These are phyloP conservation scores for Basipetospora chlamydospora DNA, from an alignment of 2,329 filamentous ascomycete genomes.

Conservation along the genomic window DNA sequence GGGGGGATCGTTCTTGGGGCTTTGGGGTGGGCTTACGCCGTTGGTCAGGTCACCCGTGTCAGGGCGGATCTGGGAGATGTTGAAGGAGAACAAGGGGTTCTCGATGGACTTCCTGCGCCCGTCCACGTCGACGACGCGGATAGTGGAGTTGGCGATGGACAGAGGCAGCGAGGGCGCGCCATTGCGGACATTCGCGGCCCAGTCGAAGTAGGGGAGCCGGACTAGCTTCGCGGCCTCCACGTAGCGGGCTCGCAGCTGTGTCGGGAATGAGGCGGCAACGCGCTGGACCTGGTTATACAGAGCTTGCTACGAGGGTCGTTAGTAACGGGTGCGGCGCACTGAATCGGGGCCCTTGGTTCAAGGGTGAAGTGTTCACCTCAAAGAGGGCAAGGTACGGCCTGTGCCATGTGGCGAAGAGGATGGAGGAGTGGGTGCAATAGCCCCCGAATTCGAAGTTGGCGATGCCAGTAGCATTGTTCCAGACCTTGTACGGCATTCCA, in stretches of 20 bases:
- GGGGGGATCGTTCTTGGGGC: background rate
- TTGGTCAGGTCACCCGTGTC: conserved; percentile 1
- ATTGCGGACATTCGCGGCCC: conserved; percentile 12
- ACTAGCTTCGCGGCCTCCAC: conserved; percentile 14
- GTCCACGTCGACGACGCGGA: conserved; percentile 12
- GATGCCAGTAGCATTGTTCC: conserved; percentile 28
- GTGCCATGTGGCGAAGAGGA: conserved; percentile 52
- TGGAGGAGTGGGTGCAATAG: conserved; percentile 48
- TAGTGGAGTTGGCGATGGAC: conserved; percentile 9
- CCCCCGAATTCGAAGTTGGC: conserved; percentile 17
- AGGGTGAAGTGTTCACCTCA: conserved; percentile 39
- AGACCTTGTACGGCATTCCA: conserved; percentile 50
- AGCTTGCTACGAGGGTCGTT: conserved; percentile 11
- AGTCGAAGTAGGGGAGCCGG: conserved; percentile 21
- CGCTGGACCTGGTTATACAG: conserved; percentile 12
- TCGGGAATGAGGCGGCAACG: conserved; percentile 12
- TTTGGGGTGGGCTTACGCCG: background rate
- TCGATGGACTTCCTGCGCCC: conserved; percentile 11
- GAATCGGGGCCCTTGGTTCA: too few species aligned
- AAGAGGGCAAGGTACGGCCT: conserved; percentile 47
- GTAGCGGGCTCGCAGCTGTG: conserved; percentile 12
- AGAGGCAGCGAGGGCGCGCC: conserved; percentile 9
- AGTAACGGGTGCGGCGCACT: too few species aligned
- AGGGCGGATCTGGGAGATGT: conserved; percentile 2
- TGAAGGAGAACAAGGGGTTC: conserved; percentile 16